Evolutionary conservation across 768 basidiomycete genomes (phyloP), one percentile per base, ranked within the genome.

Genomic region (Leccinum truebloodii): DNA sequence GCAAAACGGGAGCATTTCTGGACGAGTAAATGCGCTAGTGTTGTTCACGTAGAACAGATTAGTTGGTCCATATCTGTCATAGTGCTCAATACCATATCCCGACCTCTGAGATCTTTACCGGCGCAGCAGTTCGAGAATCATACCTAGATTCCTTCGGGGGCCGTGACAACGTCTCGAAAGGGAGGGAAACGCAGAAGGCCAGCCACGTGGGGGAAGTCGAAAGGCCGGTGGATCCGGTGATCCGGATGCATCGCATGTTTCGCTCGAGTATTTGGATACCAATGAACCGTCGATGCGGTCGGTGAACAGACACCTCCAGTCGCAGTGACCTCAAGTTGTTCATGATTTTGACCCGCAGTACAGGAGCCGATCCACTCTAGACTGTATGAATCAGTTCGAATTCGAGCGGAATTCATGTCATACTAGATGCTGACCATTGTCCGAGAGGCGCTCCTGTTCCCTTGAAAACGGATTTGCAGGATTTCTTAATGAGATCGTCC

Each of bases 141-240:
- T 22, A 22, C 7, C 18, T 20, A 13, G 0, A 37, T 24, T 52
- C 14, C 54, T 39, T 46, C 44, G 34, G 56, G 7, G 12, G n/a
- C 28, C 16, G 20, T 50, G 53, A 35, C 30, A 34, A 63, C 37
- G 10, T 26, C 28, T n/a, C 12, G 48, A 32, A 59, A 52, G 1
- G 49, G 53, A 10, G 49, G 30, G 20, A 63, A 41, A 7, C n/a
- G 34, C 14, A 44, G 20, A 13, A 63, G 18, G 3, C 52, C 49
- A 28, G 8, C 35, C 32, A 41, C 59, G 32, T 14, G 61, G 58
- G 22, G n/a, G 24, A 52, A 14, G n/a, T 59, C 57, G 34, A 28
- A 48, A 4, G 32, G 22, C 16, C 46, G 46, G 26, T 52, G 37
- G 14, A 18, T 59, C 16, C 6, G 41, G 30, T 22, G 26, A 6